Evolutionary conservation across 352 stramenopile species (phyloP), one percentile per base, ranked within the genome.

Genomic region (Thalassiosira livingstoniorum): DNA sequence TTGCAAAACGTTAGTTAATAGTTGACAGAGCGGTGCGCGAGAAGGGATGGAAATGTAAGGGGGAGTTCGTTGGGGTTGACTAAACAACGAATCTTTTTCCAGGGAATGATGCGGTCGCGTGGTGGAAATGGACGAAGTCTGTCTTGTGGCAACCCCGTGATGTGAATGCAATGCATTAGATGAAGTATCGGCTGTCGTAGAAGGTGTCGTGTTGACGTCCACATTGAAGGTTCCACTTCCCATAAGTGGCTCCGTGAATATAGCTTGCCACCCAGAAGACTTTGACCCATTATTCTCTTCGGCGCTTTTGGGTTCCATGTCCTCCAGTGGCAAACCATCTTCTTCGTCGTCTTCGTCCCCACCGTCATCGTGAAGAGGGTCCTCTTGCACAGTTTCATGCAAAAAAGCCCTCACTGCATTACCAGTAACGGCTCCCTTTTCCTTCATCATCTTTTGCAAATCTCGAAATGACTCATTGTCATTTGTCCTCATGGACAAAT

Each of bases 1-100:
- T 13, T 29, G 39, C 31, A 80, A 27, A 23, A 61, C 63, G 55
- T 80, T 39, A 34, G 51, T 58, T 27, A 80, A 54, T 45, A 42
- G 43, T 53, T 76, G 32, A 27, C 66, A 62, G 23, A 43, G 64
- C 23, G 51, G 21, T 54, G 75, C 70, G 3, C 61, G 63, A 7
- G 77, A 80, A 13, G 77, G 63, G 60, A 85, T 75, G 15, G n/a
- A 25, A 61, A 80, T 68, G 37, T 71, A 85, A 42, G 77, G 70
- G n/a, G n/a, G n/a, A n/a, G n/a, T n/a, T n/a, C n/a, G n/a, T 55
- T 62, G 31, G 27, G 37, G 67, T 42, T 74, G 11, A 34, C 25
- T 55, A 73, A 82, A 82, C 27, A 82, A 47, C 2, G 75, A 60
- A 55, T 82, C 75, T 39, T 65, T 62, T 4, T 57, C 15, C 11